Evolutionary conservation across 768 basidiomycete species (phyloP).

Genomic region (Boletus pseudopeckii): DNA sequence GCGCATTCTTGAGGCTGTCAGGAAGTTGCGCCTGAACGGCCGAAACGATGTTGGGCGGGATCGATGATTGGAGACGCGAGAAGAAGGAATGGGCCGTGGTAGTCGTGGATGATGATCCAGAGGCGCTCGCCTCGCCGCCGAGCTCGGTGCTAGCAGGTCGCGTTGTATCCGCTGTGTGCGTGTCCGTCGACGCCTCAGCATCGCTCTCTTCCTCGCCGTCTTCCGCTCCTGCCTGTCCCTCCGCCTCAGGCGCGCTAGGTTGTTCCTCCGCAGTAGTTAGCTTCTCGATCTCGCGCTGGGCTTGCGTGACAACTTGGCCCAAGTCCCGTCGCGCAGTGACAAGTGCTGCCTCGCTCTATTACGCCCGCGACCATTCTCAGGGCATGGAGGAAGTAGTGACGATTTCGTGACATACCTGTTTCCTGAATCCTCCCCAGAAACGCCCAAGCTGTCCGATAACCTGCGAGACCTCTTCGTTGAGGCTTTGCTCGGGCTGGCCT

Average conservation of each 20-base stretch:
- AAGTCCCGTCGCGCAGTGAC: conserved; percentile 72
- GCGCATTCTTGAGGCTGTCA: conserved; percentile 59
- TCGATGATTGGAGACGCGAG: conserved; percentile 65
- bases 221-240: conserved; percentile 2
- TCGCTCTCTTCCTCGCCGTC: conserved; percentile 24
- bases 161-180: conserved; percentile 23
- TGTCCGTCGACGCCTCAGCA: conserved; percentile 26
- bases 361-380: conserved; percentile 7
- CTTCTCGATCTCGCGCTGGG: conserved; percentile 72
- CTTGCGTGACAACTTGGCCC: conserved; percentile 68
- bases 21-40: conserved; percentile 67
- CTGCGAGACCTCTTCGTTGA: conserved; percentile 87
- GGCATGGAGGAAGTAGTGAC: neutral
- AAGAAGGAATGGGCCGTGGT: conserved; percentile 48
- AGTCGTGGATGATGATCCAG: conserved; percentile 11
- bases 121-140: conserved; percentile 12
- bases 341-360: conserved; percentile 66
- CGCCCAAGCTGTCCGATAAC: conserved; percentile 84
- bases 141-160: conserved; percentile 18
- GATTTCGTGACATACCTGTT: conserved; percentile 58
- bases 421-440: conserved; percentile 90
- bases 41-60: conserved; percentile 71
- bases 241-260: conserved; percentile 2
- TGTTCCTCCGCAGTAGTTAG: conserved; percentile 41
- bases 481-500: conserved; percentile 46